Percentiles rank a stretch among this genome's conserved stretches.
These are phyloP conservation scores for Penicillium pancosmium DNA, from an alignment of 495 filamentous ascomycete genomes.

Conservation along the genomic window DNA sequence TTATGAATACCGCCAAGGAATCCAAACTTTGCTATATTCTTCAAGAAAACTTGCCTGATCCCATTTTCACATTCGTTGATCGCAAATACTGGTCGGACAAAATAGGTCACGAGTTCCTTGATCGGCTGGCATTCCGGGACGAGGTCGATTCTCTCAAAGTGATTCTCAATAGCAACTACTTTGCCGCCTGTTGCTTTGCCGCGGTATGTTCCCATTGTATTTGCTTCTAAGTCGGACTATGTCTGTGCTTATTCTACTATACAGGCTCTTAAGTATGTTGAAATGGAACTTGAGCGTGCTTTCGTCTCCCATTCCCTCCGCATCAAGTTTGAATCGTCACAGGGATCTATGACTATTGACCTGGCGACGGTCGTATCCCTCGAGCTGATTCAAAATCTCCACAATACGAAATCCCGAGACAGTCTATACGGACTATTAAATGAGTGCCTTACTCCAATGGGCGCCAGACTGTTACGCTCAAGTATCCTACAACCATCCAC, in stretches of 20 bases:
- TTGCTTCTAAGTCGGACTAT: slow-evolving; percentile 12
- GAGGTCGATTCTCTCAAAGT: slow-evolving; percentile 79
- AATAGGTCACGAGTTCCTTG: slow-evolving; percentile 74
- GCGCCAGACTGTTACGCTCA: slow-evolving; percentile 74
- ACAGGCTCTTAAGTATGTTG: slow-evolving; percentile 81
- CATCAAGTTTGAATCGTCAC: slow-evolving; percentile 84
- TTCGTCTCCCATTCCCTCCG: slow-evolving; percentile 80
- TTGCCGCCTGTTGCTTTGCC: slow-evolving; percentile 84
- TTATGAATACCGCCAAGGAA: slow-evolving; percentile 68
- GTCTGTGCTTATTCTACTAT: slow-evolving; percentile 16
- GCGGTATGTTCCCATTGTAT: slow-evolving; percentile 60
- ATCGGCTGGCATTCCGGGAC: slow-evolving; percentile 73
- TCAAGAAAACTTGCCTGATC: slow-evolving; percentile 62
- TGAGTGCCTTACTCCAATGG: slow-evolving; percentile 85
- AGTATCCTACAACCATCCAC: slow-evolving; percentile 92
- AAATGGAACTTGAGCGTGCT: slow-evolving; percentile 61
- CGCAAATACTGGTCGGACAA: slow-evolving; percentile 90
- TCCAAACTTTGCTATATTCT: slow-evolving; percentile 80
- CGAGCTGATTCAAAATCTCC: slow-evolving; percentile 88
- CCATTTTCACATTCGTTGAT: slow-evolving; percentile 65
- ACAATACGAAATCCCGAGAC: slow-evolving; percentile 70
- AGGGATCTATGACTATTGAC: slow-evolving; percentile 94
- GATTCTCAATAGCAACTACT: slow-evolving; percentile 81
- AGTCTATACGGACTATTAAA: slow-evolving; percentile 85
- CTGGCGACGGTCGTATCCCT: slow-evolving; percentile 80